Evolutionary conservation across 1,284 basidiomycete species (phyloP), one percentile per base, ranked within the genome.

Genomic region (Cystobasidium slooffiae): DNA sequence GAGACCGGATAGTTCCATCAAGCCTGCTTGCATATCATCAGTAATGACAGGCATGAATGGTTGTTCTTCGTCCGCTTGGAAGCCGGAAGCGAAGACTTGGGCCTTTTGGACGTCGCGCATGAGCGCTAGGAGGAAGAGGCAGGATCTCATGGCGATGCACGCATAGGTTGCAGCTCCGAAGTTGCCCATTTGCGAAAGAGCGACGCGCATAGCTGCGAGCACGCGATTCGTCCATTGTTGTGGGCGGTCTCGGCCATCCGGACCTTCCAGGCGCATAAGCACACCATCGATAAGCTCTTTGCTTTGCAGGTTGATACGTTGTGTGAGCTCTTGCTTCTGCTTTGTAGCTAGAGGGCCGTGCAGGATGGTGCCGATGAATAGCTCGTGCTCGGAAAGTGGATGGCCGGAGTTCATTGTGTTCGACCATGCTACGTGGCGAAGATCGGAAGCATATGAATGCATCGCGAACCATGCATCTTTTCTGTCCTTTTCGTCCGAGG

Each of bases 121-220:
- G 41, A 58, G 3, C 14, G 53, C 74, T 1, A 76, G 16, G 0
- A 72, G 43, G 24, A 62, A 66, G 0, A 76, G 24, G 5, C 73
- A 31, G 0, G 75, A 49, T 18, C 72, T 43, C 20, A 78, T 41
- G 0, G 73, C 74, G 18, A 78, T 43, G 12, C 59, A 76, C 7
- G 72, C 76, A 43, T 76, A 78, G 2, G 70, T 70, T 24, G 68
- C 67, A 41, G 74, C 75, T 6, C 76, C 77, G 41, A 68, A 76
- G 14, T 68, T 51, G 37, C 44, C 52, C 37, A 43, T 62, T 16
- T 70, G 66, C 24, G 41, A 16, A 37, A 67, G 67, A 12, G 61
- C 72, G 12, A 56, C 55, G 8, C 75, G 52, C 16, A 58, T 24
- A 16, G 49, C 62, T 10, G 51, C 67, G 9, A 76, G 49, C 18